A percentile compares a stretch with the other conserved stretches of the same genome.
These are phyloP conservation scores for Glomus cerebriforme DNA, from an alignment of 192 early-diverging fungal species.

Conservation along the genomic window DNA sequence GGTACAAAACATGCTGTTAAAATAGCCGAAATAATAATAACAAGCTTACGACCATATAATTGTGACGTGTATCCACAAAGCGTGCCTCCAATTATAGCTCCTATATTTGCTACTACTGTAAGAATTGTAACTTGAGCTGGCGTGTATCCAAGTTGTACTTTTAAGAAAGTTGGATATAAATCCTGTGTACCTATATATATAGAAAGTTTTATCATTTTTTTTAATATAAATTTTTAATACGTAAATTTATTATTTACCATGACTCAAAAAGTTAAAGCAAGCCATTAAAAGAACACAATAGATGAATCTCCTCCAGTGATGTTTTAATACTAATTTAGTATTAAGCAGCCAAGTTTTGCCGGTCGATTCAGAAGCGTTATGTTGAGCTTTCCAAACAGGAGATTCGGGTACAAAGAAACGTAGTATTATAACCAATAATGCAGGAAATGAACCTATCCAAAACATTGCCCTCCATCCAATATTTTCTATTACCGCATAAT, in stretches of 20 bases:
- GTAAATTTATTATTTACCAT: constrained; percentile 45
- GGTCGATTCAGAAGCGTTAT: constrained; percentile 37
- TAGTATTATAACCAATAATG: constrained; percentile 59
- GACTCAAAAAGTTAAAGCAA: constrained; percentile 71
- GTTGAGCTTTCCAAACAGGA: constrained; percentile 49
- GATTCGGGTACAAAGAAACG: constrained; percentile 68
- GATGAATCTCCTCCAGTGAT: constrained; percentile 57
- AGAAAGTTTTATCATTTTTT: not conserved
- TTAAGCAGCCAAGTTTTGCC: constrained; percentile 29
- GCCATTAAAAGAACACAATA: constrained; percentile 64
- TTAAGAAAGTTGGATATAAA: constrained; percentile 71
- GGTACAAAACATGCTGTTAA: constrained; percentile 66
- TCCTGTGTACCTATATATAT: constrained; percentile 55
- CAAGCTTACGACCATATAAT: constrained; percentile 63
- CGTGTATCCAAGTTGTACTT: constrained; percentile 57
- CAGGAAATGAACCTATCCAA: constrained; percentile 64
- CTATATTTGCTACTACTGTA: constrained; percentile 60
- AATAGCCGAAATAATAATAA: constrained; percentile 54
- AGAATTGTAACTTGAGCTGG: constrained; percentile 57
- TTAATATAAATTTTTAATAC: not conserved
- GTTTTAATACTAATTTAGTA: constrained; percentile 35
- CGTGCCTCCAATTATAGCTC: constrained; percentile 70
- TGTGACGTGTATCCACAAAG: constrained; percentile 71
- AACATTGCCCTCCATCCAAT: constrained; percentile 72
- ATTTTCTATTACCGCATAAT: constrained; percentile 54